phyloP scores from a whole-genome alignment of 495 filamentous ascomycete genomes.

The Bathelium albidoporum region DNA sequence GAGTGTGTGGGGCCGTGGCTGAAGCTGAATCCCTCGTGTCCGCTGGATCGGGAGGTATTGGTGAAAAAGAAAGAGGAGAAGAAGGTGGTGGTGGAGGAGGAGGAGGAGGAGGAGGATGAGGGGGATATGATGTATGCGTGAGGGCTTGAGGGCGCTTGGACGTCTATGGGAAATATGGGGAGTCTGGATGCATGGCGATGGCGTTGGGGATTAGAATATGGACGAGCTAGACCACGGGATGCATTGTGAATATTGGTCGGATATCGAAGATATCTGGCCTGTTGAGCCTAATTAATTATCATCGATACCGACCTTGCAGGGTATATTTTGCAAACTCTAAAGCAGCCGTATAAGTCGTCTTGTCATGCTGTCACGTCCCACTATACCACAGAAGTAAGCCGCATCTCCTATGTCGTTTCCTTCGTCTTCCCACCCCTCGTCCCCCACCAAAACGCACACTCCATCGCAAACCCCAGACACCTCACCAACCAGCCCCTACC shows the following conservation, averaged over 20 bases:
- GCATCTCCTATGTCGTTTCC: too few relatives aligned
- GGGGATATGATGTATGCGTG: conserved; percentile 35
- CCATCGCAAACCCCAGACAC: conserved; percentile 30
- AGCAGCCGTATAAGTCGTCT: too few relatives aligned
- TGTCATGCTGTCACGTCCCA: too few relatives aligned
- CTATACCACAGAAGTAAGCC: too few relatives aligned
- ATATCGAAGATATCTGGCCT: neutral
- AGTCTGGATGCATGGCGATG: conserved; percentile 7
- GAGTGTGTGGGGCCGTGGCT: conserved; percentile 95
- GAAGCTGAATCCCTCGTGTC: conserved; percentile 77
- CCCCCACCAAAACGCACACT: conserved; percentile 17
- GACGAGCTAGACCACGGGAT: neutral
- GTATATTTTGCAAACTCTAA: too few relatives aligned
- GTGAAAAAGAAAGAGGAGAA: conserved; percentile 59
- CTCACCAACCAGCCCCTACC: conserved; percentile 30
- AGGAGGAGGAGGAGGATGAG: conserved; percentile 32
- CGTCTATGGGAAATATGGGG: neutral
- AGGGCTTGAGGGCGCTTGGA: conserved; percentile 5
- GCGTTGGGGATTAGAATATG: conserved; percentile 3
- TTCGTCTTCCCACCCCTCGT: neutral
- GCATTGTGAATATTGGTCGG: too few relatives aligned
- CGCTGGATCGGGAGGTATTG: conserved; percentile 71
- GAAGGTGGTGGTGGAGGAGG: conserved; percentile 36
- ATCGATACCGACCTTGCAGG: neutral
- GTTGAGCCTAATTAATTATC: neutral